phyloP scores from a whole-genome alignment of 192 early-diverging fungal genomes.

The Coemansia reversa region DNA sequence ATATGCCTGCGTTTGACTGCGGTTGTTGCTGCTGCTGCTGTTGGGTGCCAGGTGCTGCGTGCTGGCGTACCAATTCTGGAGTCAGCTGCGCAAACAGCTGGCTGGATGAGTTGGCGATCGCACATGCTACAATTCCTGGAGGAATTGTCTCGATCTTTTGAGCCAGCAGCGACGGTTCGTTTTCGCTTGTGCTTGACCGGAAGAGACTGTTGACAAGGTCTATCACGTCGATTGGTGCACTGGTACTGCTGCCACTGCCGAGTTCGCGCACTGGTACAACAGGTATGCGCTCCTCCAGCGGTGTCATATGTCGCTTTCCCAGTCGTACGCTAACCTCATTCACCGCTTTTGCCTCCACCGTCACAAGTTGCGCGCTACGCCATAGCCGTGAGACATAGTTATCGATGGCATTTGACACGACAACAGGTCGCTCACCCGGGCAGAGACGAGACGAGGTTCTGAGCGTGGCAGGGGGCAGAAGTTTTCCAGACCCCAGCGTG shows the following conservation, averaged over 20 bases:
- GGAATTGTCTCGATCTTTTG: constrained; percentile 38
- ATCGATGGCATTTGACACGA: constrained; percentile 15
- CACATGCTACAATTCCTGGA: constrained; percentile 45
- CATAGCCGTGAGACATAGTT: constrained; percentile 20
- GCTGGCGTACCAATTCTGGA: constrained; percentile 11
- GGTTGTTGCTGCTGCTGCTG: too few species aligned
- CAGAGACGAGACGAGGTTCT: too few species aligned
- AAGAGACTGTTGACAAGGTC: constrained; percentile 44
- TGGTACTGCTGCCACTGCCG: constrained; percentile 1
- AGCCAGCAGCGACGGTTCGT: constrained; percentile 29
- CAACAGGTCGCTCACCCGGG: too few species aligned
- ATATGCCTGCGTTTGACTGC: neutral
- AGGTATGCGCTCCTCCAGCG: constrained; percentile 45
- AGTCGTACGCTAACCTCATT: constrained; percentile 40
- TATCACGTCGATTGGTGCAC: constrained; percentile 19
- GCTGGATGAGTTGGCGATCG: constrained; percentile 46
- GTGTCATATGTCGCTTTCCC: constrained; percentile 26
- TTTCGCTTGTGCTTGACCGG: constrained; percentile 26
- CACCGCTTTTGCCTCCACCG: constrained; percentile 17
- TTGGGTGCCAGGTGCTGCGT: constrained; percentile 19
- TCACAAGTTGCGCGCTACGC: constrained; percentile 8
- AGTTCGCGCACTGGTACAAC: constrained; percentile 32
- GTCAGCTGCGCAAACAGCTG: constrained; percentile 47
- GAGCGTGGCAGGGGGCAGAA: too few species aligned
- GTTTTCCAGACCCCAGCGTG: too few species aligned